Conservation (phyloP, 31 red algal genomes). For the Bonnemaisonia californica region DNA sequence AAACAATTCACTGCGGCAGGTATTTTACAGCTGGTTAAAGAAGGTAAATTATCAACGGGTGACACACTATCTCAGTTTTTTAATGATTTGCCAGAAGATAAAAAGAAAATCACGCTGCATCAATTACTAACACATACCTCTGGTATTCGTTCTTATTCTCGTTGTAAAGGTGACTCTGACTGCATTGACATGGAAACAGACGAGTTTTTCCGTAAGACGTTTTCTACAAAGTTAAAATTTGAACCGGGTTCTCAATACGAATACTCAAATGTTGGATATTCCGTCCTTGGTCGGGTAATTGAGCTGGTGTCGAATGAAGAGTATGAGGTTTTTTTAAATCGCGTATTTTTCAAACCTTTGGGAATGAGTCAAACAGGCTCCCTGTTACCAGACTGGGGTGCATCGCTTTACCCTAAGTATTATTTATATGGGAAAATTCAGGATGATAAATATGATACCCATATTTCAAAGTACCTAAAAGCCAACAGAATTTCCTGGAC, state of each 20-base stretch:
- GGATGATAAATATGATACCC: background rate
- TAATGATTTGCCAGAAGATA: background rate
- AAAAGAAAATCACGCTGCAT: background rate
- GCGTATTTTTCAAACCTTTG: background rate
- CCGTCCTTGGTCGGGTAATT: background rate
- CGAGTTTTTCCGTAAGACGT: background rate
- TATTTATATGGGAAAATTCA: background rate
- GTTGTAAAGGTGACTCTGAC: background rate
- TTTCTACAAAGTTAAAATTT: background rate
- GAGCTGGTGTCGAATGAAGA: background rate
- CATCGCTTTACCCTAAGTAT: too few species aligned
- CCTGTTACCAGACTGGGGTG: background rate
- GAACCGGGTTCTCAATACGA: background rate
- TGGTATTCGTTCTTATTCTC: background rate
- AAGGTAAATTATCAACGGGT: background rate
- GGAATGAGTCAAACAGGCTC: constrained; percentile 17
- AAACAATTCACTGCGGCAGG: constrained; percentile 8
- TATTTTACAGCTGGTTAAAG: background rate
- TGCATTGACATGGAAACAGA: background rate
- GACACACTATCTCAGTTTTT: background rate
- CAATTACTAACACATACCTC: constrained; percentile 9
- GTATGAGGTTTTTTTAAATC: background rate
- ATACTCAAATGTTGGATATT: constrained; percentile 6
- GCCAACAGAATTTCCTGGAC: background rate
- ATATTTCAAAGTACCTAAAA: background rate